A percentile compares a stretch with the other conserved stretches of the same genome.
phyloP scores from a whole-genome alignment of 768 basidiomycete genomes.

The Suillus ampliporus region DNA sequence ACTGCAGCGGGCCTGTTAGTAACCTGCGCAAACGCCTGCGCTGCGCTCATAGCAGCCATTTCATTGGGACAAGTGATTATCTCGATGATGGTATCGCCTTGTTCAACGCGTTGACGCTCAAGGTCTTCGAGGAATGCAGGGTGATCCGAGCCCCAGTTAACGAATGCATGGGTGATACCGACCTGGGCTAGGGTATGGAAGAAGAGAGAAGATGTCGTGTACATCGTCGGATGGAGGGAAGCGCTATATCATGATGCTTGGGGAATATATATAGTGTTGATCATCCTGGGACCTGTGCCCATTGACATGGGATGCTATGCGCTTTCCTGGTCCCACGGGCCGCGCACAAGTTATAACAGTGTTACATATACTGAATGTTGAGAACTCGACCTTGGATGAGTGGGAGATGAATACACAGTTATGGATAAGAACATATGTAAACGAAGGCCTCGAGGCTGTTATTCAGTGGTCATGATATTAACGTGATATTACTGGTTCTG shows the following conservation, averaged over 20 bases:
- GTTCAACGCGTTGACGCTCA: conserved; percentile 51
- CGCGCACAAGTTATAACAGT: background rate
- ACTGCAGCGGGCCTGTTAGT: conserved; percentile 72
- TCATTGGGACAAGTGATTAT: conserved; percentile 78
- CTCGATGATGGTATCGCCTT: conserved; percentile 46
- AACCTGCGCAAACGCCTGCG: conserved; percentile 72
- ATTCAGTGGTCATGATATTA: background rate
- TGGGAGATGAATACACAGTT: conserved; percentile 2
- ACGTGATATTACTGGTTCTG: background rate
- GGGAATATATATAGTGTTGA: background rate
- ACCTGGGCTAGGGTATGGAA: conserved; percentile 57
- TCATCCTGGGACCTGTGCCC: background rate
- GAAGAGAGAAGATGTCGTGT: conserved; percentile 67
- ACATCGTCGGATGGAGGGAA: conserved; percentile 36
- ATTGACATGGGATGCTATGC: background rate
- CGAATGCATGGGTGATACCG: conserved; percentile 71
- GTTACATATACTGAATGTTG: background rate
- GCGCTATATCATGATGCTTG: too few species aligned
- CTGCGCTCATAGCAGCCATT: conserved; percentile 75
- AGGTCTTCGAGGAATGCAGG: conserved; percentile 75
- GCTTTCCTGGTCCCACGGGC: conserved; percentile 3
- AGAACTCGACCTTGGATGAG: background rate
- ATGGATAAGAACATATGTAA: background rate
- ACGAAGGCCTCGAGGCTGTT: too few species aligned
- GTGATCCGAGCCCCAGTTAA: conserved; percentile 82